Conservation (phyloP, 768 basidiomycete species). For the Podaxis sp. region DNA sequence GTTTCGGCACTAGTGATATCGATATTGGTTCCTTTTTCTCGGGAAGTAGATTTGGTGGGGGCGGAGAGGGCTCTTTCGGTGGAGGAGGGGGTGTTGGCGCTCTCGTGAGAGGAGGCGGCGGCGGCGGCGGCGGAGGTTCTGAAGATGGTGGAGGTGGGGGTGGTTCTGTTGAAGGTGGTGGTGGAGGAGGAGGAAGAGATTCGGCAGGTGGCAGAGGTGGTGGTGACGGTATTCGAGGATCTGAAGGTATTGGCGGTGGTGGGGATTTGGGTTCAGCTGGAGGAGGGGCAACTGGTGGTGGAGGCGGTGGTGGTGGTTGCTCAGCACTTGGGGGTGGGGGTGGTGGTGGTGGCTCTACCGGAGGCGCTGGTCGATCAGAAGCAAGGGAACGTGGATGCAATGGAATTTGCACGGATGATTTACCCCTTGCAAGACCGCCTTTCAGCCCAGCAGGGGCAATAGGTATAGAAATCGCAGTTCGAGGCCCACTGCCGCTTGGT, state of each 20-base stretch:
- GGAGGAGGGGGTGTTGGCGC: constrained; percentile 21
- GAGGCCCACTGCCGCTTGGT: constrained; percentile 20
- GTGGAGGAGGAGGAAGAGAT: constrained; percentile 27
- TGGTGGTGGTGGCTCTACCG: constrained; percentile 25
- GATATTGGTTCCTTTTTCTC: constrained; percentile 34
- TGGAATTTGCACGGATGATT: constrained; percentile 28
- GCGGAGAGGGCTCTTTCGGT: constrained; percentile 28
- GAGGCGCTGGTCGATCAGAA: constrained; percentile 22
- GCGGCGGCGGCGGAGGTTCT: constrained; percentile 25
- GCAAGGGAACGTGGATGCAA: constrained; percentile 22
- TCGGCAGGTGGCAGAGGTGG: constrained; percentile 21
- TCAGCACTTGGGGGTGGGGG: constrained; percentile 26
- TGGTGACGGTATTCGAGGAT: constrained; percentile 20
- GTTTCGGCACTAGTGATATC: constrained; percentile 32
- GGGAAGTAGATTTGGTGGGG: constrained; percentile 35
- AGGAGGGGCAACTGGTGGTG: constrained; percentile 27
- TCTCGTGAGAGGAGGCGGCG: constrained; percentile 25
- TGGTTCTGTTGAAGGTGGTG: constrained; percentile 25
- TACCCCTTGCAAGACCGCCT: constrained; percentile 24
- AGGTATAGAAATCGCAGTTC: constrained; percentile 28
- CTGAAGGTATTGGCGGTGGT: constrained; percentile 26
- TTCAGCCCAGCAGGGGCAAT: constrained; percentile 16
- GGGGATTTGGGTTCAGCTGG: constrained; percentile 30
- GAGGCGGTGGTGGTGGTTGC: constrained; percentile 33
- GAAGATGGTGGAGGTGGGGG: constrained; percentile 32